These are phyloP conservation scores for Cytospora piceae DNA, from an alignment of 2,329 filamentous ascomycete species.

Conservation along the genomic window DNA sequence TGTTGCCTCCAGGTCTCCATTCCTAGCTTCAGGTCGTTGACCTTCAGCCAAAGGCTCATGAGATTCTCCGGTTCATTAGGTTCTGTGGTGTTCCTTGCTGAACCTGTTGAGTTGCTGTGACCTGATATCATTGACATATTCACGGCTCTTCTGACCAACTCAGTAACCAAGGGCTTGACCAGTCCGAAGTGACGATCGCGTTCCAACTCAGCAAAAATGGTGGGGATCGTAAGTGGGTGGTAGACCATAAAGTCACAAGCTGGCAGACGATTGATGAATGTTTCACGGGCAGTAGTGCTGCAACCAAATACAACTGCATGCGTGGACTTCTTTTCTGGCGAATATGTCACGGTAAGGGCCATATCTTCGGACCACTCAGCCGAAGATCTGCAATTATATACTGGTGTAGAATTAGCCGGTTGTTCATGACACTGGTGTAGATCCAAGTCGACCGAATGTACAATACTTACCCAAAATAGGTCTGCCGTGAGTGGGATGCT, in stretches of 20 bases:
- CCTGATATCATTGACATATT: background rate
- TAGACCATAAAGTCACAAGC: background rate
- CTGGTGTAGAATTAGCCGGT: background rate
- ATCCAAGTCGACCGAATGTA: background rate
- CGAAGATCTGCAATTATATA: constrained; percentile 14
- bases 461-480: background rate
- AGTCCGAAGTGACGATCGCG: constrained; percentile 10
- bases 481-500: background rate
- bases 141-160: background rate
- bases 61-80: constrained; percentile 12
- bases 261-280: background rate
- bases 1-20: constrained; percentile 33
- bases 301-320: constrained; percentile 12
- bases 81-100: background rate
- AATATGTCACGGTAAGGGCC: constrained; percentile 14
- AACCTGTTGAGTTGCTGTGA: background rate
- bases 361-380: constrained; percentile 6
- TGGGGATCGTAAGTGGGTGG: constrained; percentile 4
- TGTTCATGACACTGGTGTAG: background rate
- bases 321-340: background rate
- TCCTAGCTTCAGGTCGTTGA: constrained; percentile 31
- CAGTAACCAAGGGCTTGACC: background rate
- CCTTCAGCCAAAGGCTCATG: constrained; percentile 32
- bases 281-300: background rate
- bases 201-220: constrained; percentile 27